Percentiles rank a stretch among this genome's conserved stretches.
These are phyloP conservation scores for Trichoderma citrinoviride DNA, from an alignment of 2,329 filamentous ascomycete species.

Conservation along the genomic window DNA sequence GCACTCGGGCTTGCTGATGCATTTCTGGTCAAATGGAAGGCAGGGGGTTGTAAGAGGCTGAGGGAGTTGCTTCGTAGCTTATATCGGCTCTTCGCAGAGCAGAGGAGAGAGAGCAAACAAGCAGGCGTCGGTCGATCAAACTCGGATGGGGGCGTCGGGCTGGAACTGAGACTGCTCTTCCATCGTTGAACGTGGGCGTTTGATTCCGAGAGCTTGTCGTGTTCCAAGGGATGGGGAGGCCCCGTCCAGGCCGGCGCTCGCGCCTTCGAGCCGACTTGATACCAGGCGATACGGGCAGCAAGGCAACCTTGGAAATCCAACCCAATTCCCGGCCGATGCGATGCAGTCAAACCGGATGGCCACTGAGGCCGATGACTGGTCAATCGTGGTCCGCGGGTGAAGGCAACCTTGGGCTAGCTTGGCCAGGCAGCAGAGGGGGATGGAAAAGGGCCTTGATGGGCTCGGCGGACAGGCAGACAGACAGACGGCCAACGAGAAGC, in stretches of 20 bases:
- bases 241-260: conserved; percentile 6
- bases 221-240: conserved; percentile 1
- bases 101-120: background rate
- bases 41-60: background rate
- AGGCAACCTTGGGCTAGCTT: conserved; percentile 18
- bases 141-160: conserved; percentile 34
- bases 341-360: conserved; percentile 15
- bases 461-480: conserved; percentile 16
- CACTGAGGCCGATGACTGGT: conserved; percentile 17
- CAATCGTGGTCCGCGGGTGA: conserved; percentile 15
- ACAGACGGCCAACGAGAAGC: background rate
- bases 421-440: conserved; percentile 20
- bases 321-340: conserved; percentile 5
- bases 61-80: background rate
- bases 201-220: background rate
- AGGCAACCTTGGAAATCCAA: background rate
- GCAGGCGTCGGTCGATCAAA: conserved; percentile 29
- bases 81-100: conserved; percentile 16
- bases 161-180: conserved; percentile 37
- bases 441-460: conserved; percentile 13
- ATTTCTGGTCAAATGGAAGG: conserved; percentile 46
- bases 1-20: conserved; percentile 85
- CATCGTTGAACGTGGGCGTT: conserved; percentile 30
- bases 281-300: conserved; percentile 2
- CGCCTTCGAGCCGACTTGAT: background rate